phyloP scores from a whole-genome alignment of 2,329 filamentous ascomycete genomes.

The Fusarium torulosum region DNA sequence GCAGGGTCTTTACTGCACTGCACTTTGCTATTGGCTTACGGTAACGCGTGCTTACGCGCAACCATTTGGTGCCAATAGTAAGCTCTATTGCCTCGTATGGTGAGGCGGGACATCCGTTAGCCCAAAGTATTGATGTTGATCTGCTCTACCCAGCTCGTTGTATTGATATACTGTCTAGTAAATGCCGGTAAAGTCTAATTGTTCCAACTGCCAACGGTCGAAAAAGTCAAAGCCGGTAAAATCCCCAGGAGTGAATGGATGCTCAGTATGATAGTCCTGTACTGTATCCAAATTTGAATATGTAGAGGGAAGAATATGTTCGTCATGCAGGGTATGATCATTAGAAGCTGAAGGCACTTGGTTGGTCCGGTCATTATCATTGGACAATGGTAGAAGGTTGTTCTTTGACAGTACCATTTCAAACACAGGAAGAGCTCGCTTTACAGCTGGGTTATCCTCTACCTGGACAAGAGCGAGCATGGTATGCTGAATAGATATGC shows the following conservation, averaged over 20 bases:
- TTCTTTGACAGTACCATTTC: conserved; percentile 20
- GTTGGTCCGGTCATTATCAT: fast-evolving
- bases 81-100: too few species aligned
- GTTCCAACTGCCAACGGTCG: conserved; percentile 26
- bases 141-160: too few species aligned
- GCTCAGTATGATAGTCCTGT: background rate
- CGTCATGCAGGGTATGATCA: fast-evolving
- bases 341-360: background rate
- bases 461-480: conserved; percentile 16
- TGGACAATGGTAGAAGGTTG: background rate
- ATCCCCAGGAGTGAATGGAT: background rate
- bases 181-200: conserved; percentile 22
- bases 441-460: conserved; percentile 4
- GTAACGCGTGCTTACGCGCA: too few species aligned
- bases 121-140: too few species aligned
- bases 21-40: background rate
- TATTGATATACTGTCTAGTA: background rate
- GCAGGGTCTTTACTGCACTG: background rate
- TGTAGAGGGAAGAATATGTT: fast-evolving
- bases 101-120: too few species aligned
- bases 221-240: conserved; percentile 15
- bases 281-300: background rate
- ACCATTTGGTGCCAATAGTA: too few species aligned
- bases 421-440: conserved; percentile 15
- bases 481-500: conserved; percentile 11